Percentiles rank a stretch among this genome's conserved stretches.
Conservation (phyloP, 495 filamentous ascomycete genomes). For the Rhizodiscina lignyota region DNA sequence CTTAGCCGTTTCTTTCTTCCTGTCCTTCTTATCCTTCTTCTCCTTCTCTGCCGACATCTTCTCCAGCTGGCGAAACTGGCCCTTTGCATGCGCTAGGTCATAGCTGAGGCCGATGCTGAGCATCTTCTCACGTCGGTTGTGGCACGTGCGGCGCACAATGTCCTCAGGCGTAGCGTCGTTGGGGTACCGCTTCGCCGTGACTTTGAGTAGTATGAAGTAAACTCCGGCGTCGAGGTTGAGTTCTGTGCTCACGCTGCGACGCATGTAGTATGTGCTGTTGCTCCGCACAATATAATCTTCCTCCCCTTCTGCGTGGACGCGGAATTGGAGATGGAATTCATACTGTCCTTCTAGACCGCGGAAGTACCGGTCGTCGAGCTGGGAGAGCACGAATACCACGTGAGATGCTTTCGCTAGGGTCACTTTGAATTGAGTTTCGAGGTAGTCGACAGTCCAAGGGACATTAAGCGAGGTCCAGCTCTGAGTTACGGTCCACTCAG, state of each 20-base stretch:
- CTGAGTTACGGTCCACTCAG: slow-evolving; percentile 64
- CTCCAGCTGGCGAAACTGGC: slow-evolving; percentile 46
- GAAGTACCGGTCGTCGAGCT: slow-evolving; percentile 81
- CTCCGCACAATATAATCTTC: slow-evolving; percentile 76
- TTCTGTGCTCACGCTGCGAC: slow-evolving; percentile 66
- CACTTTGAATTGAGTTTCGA: slow-evolving; percentile 66
- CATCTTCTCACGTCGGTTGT: slow-evolving; percentile 58
- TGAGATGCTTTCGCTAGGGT: slow-evolving; percentile 47
- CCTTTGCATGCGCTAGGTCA: slow-evolving; percentile 71
- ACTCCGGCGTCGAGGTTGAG: slow-evolving; percentile 66
- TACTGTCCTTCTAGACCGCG: slow-evolving; percentile 72
- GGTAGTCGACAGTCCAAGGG: slow-evolving; percentile 74
- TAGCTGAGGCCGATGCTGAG: slow-evolving; percentile 67
- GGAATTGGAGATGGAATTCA: slow-evolving; percentile 58
- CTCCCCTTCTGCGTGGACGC: slow-evolving; percentile 64
- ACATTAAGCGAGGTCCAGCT: slow-evolving; percentile 75
- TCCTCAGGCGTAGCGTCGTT: slow-evolving; percentile 43
- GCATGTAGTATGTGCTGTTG: slow-evolving; percentile 50
- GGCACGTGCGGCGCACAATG: slow-evolving; percentile 45
- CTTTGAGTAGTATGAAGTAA: slow-evolving; percentile 64
- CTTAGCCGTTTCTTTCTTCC: slow-evolving; percentile 18
- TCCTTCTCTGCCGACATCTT: slow-evolving; percentile 23
- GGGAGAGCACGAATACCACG: slow-evolving; percentile 64
- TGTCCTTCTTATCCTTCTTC: slow-evolving; percentile 29
- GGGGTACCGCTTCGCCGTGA: slow-evolving; percentile 46